Evolutionary conservation across 2,329 filamentous ascomycete species (phyloP).

Genomic region (Epichloe gansuensis): DNA sequence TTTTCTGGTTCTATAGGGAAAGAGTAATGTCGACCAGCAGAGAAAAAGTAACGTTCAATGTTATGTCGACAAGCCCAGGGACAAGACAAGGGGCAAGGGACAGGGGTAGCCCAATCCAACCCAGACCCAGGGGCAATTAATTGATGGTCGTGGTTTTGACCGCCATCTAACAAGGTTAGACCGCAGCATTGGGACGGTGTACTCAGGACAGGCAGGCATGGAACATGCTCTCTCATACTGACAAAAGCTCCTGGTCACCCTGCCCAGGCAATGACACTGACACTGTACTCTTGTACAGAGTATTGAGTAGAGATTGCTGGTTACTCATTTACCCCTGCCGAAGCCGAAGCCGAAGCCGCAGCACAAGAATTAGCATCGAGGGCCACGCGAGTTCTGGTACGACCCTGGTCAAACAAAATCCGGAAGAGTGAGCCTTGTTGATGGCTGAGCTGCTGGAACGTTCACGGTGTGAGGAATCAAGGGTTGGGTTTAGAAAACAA

Average conservation of each 20-base stretch:
- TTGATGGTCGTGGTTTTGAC: not conserved
- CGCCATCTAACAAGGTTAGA: not conserved
- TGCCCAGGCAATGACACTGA: not conserved
- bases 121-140: not conserved
- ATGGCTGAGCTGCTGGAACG: not conserved
- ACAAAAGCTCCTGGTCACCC: not conserved
- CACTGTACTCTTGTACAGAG: not conserved
- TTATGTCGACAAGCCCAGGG: not conserved
- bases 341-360: not conserved
- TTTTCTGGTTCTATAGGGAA: not conserved
- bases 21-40: not conserved
- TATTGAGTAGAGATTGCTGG: conserved; percentile 1
- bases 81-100: not conserved
- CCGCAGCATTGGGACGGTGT: conserved; percentile 1
- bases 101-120: not conserved
- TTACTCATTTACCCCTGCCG: not conserved
- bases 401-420: conserved; percentile 5
- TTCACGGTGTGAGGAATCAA: not conserved
- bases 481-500: not conserved
- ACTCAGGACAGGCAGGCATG: not conserved
- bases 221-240: not conserved
- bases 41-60: not conserved
- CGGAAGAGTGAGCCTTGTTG: not conserved
- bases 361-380: conserved; percentile 6
- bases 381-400: conserved; percentile 11